phyloP scores from a whole-genome alignment of 306 rosid genomes.

The Trifolium fragiferum region DNA sequence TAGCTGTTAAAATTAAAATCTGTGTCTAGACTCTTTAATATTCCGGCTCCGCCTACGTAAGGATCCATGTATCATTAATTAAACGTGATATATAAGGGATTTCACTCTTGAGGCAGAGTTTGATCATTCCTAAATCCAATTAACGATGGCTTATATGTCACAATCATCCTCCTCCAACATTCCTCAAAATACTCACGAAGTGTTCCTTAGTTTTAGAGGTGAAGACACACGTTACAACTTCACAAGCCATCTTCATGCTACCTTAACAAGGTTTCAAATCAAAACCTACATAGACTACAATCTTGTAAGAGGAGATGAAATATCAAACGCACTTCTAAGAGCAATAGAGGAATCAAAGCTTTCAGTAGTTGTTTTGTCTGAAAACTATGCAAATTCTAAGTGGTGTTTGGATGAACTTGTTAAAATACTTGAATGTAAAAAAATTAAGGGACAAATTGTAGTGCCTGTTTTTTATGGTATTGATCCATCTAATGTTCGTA shows the following conservation, averaged over 20 bases:
- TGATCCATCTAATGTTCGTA: neutral
- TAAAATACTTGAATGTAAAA: neutral
- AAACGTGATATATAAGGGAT: too few species aligned
- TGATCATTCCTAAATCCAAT: neutral
- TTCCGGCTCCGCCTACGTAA: too few species aligned
- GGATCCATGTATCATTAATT: too few species aligned
- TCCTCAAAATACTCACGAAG: neutral
- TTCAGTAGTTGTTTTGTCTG: neutral
- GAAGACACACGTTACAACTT: neutral
- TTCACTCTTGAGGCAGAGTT: neutral
- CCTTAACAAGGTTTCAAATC: conserved; percentile 1
- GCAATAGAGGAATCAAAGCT: neutral
- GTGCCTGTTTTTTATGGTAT: neutral
- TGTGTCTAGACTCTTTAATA: too few species aligned
- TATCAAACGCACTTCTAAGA: neutral
- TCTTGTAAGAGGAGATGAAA: conserved; percentile 2
- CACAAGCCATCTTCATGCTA: neutral
- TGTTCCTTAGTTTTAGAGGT: neutral
- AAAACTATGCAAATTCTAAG: neutral
- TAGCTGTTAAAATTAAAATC: too few species aligned
- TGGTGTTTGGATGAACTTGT: conserved; percentile 7
- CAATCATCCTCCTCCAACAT: neutral
- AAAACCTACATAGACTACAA: neutral
- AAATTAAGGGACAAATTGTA: neutral
- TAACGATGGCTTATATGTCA: neutral